Evolutionary conservation across 2,329 filamentous ascomycete species (phyloP), one percentile per base, ranked within the genome.

Genomic region (Sarocladium strictum): DNA sequence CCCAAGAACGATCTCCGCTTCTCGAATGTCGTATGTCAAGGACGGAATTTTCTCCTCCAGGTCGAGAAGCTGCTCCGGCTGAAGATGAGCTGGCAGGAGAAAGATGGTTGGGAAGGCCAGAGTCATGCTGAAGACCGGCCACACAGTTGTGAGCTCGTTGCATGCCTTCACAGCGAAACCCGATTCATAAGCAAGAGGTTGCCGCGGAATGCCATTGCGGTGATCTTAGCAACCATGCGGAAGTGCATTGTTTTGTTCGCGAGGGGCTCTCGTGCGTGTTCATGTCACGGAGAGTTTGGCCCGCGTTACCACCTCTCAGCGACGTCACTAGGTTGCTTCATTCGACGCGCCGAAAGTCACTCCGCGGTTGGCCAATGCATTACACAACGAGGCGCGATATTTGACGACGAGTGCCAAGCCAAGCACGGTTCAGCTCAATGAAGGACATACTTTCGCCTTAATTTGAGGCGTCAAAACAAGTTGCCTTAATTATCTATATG

Each of bases 1-100:
- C 2, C 88, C 90, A 27, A 97, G 67, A 2, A 96, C 76, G 2
- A 97, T 68, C 3, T 80, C 76, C 1, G 90, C 90, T 67, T 93
- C 87, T 14, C 76, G 74, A 53, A 87, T 74, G 66, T 93, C 81
- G 56, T 86, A 85, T 0, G 89, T 92, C 53, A 94, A 66, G 0
- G 76, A 78, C 3, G 78, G 74, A 10, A 95, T 79, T 21, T 77
- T 77, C 24, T 84, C 79, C 65, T 91, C 86, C 14, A 90, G 66
- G 29, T 77, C 69, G 51, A 85, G 80, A 10, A 89, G 72, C 58
- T 87, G 80, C 6, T 85, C 78, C 1, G 80, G 69, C 1, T 77
- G 71, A 26, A 96, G 75, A 64, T 90, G 87, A 3, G 86, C 83
- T 1, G 84, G 72, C 0, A 96, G 77, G 14, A 97, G 75, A 61